Evolutionary conservation across 2,329 filamentous ascomycete species (phyloP).

Genomic region (Endoconidiophora laricicola): DNA sequence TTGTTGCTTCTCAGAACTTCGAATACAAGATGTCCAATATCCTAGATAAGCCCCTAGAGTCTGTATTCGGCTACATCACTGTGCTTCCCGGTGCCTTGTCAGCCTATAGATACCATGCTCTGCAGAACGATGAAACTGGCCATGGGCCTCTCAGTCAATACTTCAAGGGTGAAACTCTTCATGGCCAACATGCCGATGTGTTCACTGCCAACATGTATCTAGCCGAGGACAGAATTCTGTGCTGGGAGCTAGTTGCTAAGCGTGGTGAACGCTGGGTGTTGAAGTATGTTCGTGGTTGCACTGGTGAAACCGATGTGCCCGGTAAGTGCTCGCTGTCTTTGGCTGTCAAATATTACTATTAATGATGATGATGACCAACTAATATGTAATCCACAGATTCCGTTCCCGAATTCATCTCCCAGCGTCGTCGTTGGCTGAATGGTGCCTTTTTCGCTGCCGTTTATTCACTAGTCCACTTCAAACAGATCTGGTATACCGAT

Average conservation of each 20-base stretch:
- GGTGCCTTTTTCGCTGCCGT: conserved; percentile 97
- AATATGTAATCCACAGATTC: conserved; percentile 38
- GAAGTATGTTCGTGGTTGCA: conserved; percentile 94
- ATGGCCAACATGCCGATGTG: conserved; percentile 89
- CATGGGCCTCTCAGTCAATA: conserved; percentile 94
- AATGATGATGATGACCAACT: too few species aligned
- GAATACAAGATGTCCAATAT: conserved; percentile 99
- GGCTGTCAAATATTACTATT: neutral
- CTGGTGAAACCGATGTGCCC: conserved; percentile 93
- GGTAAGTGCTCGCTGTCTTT: conserved; percentile 36
- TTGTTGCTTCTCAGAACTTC: conserved; percentile 95
- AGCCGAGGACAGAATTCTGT: conserved; percentile 95
- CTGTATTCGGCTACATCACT: conserved; percentile 95
- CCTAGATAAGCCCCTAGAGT: conserved; percentile 90
- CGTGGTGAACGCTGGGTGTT: conserved; percentile 88
- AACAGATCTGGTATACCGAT: conserved; percentile 83
- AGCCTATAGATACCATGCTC: conserved; percentile 85
- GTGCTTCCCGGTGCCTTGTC: conserved; percentile 88
- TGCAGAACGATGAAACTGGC: conserved; percentile 92
- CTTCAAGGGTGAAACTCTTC: conserved; percentile 95
- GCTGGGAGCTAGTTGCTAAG: conserved; percentile 95
- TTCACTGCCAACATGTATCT: conserved; percentile 99
- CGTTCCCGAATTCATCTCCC: conserved; percentile 92
- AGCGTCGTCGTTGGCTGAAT: conserved; percentile 92
- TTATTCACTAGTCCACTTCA: conserved; percentile 90